phyloP scores from a whole-genome alignment of 2,329 filamentous ascomycete genomes.

The Fusarium miscanthi region DNA sequence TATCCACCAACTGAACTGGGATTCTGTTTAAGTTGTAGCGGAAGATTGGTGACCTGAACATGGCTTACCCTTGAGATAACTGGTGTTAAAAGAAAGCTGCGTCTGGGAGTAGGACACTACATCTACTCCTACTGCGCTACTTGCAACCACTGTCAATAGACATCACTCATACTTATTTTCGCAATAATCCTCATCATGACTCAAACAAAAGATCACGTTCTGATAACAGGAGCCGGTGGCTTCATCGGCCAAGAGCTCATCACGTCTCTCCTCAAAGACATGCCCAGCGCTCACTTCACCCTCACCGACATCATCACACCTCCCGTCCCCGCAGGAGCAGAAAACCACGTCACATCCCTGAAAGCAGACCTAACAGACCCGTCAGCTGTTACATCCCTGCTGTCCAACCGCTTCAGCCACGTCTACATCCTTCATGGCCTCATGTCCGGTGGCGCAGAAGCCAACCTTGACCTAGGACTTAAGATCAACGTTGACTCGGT shows the following conservation, averaged over 20 bases:
- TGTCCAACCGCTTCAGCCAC: slow-evolving; percentile 50
- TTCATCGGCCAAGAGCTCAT: slow-evolving; percentile 74
- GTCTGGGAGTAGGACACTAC: fast-evolving
- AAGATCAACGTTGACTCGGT: slow-evolving; percentile 70
- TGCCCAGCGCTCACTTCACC: slow-evolving; percentile 55
- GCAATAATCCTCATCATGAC: slow-evolving; percentile 8
- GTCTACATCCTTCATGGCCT: slow-evolving; percentile 72
- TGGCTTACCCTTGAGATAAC: too few species aligned
- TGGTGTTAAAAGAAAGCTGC: fast-evolving
- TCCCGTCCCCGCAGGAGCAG: slow-evolving; percentile 55
- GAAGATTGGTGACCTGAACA: too few species aligned
- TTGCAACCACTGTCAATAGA: background rate
- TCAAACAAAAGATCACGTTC: slow-evolving; percentile 50
- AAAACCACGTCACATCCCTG: slow-evolving; percentile 43
- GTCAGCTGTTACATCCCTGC: slow-evolving; percentile 43
- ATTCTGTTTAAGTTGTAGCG: too few species aligned
- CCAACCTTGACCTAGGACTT: slow-evolving; percentile 64
- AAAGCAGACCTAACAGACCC: slow-evolving; percentile 43
- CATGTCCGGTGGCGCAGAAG: slow-evolving; percentile 72
- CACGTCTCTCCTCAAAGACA: slow-evolving; percentile 61
- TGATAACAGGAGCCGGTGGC: slow-evolving; percentile 73
- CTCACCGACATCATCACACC: slow-evolving; percentile 68
- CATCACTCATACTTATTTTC: too few species aligned
- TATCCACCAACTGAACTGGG: background rate
- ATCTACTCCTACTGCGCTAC: fast-evolving